Conservation (phyloP, 768 basidiomycete species). For the Scleroderma citrinum region DNA sequence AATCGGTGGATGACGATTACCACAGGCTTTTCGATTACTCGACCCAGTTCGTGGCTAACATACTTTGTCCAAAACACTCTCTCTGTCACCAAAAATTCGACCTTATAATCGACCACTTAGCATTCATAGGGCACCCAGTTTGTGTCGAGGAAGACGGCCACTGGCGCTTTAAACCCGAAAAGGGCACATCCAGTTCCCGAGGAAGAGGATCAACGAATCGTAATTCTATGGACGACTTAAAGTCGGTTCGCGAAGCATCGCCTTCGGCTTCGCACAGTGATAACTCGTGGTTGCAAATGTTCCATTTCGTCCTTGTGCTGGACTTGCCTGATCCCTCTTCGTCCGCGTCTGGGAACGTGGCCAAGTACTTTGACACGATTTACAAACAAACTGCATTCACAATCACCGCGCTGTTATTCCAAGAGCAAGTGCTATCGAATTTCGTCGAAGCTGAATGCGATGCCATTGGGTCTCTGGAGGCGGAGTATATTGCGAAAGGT, state of each 20-base stretch:
- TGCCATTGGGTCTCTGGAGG: conserved; percentile 60
- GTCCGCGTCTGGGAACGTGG: conserved; percentile 68
- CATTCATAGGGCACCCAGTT: conserved; percentile 93
- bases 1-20: conserved; percentile 44
- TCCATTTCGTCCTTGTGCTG: conserved; percentile 83
- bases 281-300: conserved; percentile 59
- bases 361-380: conserved; percentile 78
- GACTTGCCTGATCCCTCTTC: conserved; percentile 90
- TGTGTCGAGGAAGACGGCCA: conserved; percentile 65
- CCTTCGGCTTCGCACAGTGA: conserved; percentile 18
- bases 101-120: conserved; percentile 84
- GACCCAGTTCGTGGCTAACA: conserved; percentile 70
- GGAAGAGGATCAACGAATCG: conserved; percentile 52
- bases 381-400: conserved; percentile 89
- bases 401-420: conserved; percentile 85
- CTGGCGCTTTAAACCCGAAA: conserved; percentile 74
- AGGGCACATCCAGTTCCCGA: conserved; percentile 41
- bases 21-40: conserved; percentile 75
- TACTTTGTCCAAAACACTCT: conserved; percentile 71
- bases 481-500: conserved; percentile 66
- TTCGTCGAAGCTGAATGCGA: conserved; percentile 85
- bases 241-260: conserved; percentile 32
- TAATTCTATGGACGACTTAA: conserved; percentile 30
- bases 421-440: conserved; percentile 81
- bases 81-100: conserved; percentile 96